These are phyloP conservation scores for Helotiales sp. DNA, from an alignment of 2,329 filamentous ascomycete genomes.

Conservation along the genomic window DNA sequence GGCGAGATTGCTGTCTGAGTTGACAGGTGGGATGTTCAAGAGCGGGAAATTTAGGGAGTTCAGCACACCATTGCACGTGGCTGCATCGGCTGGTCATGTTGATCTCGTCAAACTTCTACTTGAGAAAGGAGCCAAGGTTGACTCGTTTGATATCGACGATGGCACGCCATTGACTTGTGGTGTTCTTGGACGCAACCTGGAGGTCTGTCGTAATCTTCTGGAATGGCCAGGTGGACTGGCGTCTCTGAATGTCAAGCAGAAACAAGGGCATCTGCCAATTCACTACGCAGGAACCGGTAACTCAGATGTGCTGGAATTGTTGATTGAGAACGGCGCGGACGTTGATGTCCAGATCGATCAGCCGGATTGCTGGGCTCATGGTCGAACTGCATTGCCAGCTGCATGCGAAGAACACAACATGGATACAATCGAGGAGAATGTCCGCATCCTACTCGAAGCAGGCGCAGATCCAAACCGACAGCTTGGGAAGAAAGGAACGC, in stretches of 20 bases:
- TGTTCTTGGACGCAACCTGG: background rate
- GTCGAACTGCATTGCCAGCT: background rate
- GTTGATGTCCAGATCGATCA: background rate
- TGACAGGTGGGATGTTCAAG: background rate
- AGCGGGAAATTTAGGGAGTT: background rate
- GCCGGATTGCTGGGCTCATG: conserved; percentile 1
- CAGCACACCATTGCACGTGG: background rate
- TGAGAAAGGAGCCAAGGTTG: background rate
- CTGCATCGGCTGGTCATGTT: background rate
- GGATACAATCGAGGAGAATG: background rate
- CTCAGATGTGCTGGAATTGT: background rate
- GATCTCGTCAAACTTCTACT: background rate
- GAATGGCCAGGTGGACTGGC: background rate
- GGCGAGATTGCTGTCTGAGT: background rate
- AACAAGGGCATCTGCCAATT: conserved; percentile 3
- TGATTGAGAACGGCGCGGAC: background rate
- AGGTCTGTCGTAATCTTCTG: background rate
- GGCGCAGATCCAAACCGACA: conserved; percentile 9
- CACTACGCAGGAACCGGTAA: background rate
- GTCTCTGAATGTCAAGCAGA: background rate
- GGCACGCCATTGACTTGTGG: background rate
- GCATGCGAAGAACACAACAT: background rate
- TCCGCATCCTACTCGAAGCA: conserved; percentile 1
- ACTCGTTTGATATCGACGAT: background rate
- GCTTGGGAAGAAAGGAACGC: background rate